Base-by-base conservation (phyloP, 495 filamentous ascomycete genomes). In the Xylaria longipes region DNA sequence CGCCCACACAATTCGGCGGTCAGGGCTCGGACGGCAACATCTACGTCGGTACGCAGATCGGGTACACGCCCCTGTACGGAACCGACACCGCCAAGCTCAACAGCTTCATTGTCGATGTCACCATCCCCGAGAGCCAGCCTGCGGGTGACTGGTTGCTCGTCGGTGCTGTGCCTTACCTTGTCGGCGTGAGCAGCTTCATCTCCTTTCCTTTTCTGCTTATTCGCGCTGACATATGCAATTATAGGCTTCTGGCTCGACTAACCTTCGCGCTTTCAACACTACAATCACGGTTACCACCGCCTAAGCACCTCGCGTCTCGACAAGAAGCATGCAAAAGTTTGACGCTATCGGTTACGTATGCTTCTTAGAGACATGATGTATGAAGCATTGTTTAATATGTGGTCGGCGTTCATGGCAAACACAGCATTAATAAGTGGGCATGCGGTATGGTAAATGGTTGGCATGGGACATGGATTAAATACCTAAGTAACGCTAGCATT, bases 131-230 rank as follows among this genome's bases (percentile, higher is more conserved):
- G 8, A 73, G 78, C 76, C 73, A 86, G 57, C 35, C 78, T 11
- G 33, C 84, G 5, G 86, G 86, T 56, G 80, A 87, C 72, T 88
- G 86, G 75, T 76, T 87, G 14, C 78, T 88, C 25, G 79, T 84
- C 45, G 86, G 82, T 31, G 86, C 74, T 7, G 70, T 78, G 60
- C 76, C 76, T 20, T 78, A 70, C 17, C 76, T 78, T 48, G 76
- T 78, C 68, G 76, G 76, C 50, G 76, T 78, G 60, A 75, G 76
- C 45, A 29, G 3, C 37, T 43, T 29, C 20, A 5, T 63, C 37
- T 63, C 37, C 8, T 27, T 43, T 63, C 11, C 1, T 43, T 74
- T 56, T 52, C 33, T 61, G 5, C 22, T 45, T 39, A 33, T 31
- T 29, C 5, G 9, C 29, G 29, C 57, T 50, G 9, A 66, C 48